phyloP scores from a whole-genome alignment of 192 early-diverging fungal species.

The Geranomyces michiganensis region DNA sequence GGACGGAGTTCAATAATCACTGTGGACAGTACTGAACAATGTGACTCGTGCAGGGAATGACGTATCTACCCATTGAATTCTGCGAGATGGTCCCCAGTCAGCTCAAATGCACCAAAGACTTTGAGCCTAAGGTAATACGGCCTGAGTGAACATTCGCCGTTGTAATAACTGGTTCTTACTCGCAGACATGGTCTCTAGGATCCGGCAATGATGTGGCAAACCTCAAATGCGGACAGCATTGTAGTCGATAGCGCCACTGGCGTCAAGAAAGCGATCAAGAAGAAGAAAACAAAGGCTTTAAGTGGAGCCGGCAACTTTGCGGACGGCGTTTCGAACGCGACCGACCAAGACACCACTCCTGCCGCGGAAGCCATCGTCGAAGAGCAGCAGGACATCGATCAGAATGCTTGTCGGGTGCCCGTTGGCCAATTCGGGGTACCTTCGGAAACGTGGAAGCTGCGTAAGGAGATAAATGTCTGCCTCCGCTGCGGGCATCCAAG shows the following conservation, averaged over 20 bases:
- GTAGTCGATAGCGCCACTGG: background rate
- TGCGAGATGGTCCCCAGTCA: constrained; percentile 23
- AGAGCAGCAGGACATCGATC: constrained; percentile 14
- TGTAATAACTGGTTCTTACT: too few relatives aligned
- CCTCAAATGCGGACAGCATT: too few relatives aligned
- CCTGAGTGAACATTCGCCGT: too few relatives aligned
- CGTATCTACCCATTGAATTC: constrained; percentile 23
- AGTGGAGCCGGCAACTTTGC: background rate
- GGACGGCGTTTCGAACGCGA: too few relatives aligned
- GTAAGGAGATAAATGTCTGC: constrained; percentile 14
- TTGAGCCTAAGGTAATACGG: background rate
- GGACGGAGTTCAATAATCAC: too few relatives aligned
- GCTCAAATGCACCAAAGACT: background rate
- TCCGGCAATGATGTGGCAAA: too few relatives aligned
- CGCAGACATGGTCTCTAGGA: too few relatives aligned
- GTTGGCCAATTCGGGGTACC: constrained; percentile 2
- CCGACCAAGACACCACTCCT: background rate
- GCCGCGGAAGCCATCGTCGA: background rate
- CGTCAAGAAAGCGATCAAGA: background rate
- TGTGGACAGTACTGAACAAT: too few relatives aligned
- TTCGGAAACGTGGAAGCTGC: constrained; percentile 3
- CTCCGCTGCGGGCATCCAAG: constrained; percentile 28
- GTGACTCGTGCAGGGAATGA: constrained; percentile 6
- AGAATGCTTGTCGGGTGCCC: too few relatives aligned
- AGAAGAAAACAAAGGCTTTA: background rate